Percentiles rank a stretch among this genome's conserved stretches.
Conservation (phyloP, 371 early-diverging fungal species). For the Rhizomucor pusillus region DNA sequence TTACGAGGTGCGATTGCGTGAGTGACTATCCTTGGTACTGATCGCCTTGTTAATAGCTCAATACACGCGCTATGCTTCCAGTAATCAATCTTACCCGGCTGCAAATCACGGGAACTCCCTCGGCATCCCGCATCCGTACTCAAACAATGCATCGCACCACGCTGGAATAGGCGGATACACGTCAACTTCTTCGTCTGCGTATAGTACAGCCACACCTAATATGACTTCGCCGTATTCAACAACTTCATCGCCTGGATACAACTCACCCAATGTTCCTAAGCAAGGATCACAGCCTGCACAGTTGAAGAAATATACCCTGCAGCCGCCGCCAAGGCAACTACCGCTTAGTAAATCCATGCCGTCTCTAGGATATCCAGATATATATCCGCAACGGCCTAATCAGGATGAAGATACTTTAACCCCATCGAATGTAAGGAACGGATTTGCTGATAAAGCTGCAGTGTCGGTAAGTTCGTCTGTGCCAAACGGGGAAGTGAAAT, state of each 20-base stretch:
- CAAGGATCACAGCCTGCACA: conserved; percentile 20
- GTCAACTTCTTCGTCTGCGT: conserved; percentile 16
- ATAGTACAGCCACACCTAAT: conserved; percentile 25
- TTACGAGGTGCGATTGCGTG: background rate
- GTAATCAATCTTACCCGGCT: conserved; percentile 16
- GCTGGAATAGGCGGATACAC: conserved; percentile 16
- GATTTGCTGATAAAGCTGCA: conserved; percentile 60
- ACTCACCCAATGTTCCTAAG: conserved; percentile 36
- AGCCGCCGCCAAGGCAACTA: conserved; percentile 43
- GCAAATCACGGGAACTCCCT: conserved; percentile 25
- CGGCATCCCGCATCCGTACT: conserved; percentile 32
- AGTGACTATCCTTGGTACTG: background rate
- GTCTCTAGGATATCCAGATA: conserved; percentile 63
- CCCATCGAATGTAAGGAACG: conserved; percentile 68
- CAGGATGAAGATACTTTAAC: conserved; percentile 67
- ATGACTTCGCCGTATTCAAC: conserved; percentile 48
- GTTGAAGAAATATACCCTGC: conserved; percentile 50
- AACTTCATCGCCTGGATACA: conserved; percentile 48
- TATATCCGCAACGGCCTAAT: conserved; percentile 58
- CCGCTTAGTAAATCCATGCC: conserved; percentile 49
- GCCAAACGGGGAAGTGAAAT: background rate
- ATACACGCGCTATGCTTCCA: conserved; percentile 40
- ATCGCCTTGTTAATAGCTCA: conserved; percentile 22
- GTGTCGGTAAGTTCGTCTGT: conserved; percentile 33
- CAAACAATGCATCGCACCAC: conserved; percentile 16